Conservation (phyloP, 306 rosid genomes). For the Acacia melanoxylon region DNA sequence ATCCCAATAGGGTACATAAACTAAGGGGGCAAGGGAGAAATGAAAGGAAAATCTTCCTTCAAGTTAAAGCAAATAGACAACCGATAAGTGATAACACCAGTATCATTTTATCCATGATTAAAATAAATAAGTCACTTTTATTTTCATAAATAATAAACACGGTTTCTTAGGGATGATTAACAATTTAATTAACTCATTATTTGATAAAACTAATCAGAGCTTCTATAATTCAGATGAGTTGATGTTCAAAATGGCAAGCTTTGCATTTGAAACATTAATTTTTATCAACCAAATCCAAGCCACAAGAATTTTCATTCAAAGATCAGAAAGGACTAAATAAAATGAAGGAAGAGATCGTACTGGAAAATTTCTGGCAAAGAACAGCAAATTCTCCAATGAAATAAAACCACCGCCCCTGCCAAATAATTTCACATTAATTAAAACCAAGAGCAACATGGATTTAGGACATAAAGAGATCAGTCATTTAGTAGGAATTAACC, state of each 20-base stretch:
- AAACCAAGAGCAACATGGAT: conserved; percentile 33
- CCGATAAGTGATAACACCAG: background rate
- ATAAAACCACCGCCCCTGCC: conserved; percentile 98
- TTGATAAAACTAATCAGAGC: background rate
- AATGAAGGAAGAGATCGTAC: conserved; percentile 51
- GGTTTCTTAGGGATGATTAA: background rate
- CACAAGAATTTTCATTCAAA: conserved; percentile 19
- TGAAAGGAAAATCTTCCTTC: background rate
- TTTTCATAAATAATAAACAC: background rate
- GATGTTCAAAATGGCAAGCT: background rate
- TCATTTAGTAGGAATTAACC: conserved; percentile 7
- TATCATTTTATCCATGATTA: background rate
- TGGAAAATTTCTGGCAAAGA: conserved; percentile 80
- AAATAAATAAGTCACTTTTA: background rate
- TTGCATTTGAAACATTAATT: background rate
- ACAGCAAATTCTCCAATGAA: conserved; percentile 95
- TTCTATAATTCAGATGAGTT: background rate
- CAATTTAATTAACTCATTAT: background rate
- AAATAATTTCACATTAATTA: conserved; percentile 36
- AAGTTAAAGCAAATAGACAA: background rate
- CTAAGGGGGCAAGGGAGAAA: background rate
- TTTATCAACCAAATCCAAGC: conserved; percentile 4
- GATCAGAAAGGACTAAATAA: conserved; percentile 12
- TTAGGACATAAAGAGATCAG: conserved; percentile 11
- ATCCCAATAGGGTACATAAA: background rate